These are phyloP conservation scores for Aeminium ludgeri DNA, from an alignment of 495 filamentous ascomycete species.

Conservation along the genomic window DNA sequence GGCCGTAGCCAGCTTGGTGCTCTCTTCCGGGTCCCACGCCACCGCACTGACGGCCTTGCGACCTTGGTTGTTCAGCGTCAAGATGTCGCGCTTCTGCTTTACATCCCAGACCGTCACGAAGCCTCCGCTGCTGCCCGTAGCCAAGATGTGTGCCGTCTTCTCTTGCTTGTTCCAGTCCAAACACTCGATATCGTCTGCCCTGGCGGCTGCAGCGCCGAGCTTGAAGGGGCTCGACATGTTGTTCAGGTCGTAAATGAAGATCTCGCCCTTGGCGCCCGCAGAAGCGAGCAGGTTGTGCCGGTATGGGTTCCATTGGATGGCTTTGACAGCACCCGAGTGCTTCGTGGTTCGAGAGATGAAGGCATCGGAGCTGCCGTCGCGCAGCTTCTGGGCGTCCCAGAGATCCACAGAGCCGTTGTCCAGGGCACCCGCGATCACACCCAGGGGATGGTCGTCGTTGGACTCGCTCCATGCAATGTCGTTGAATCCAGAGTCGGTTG, in stretches of 20 bases:
- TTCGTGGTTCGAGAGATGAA: constrained; percentile 78
- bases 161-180: constrained; percentile 79
- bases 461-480: constrained; percentile 86
- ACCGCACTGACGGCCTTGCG: constrained; percentile 89
- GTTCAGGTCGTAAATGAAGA: constrained; percentile 87
- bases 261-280: constrained; percentile 84
- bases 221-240: constrained; percentile 75
- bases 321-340: constrained; percentile 83
- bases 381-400: constrained; percentile 84
- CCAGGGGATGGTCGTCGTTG: constrained; percentile 54
- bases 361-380: constrained; percentile 44
- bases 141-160: constrained; percentile 89
- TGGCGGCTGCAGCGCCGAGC: constrained; percentile 70
- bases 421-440: constrained; percentile 84
- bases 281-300: constrained; percentile 82
- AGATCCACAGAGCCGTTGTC: constrained; percentile 93
- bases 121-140: constrained; percentile 82
- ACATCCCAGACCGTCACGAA: constrained; percentile 98
- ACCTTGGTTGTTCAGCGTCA: constrained; percentile 84
- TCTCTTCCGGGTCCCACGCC: constrained; percentile 87
- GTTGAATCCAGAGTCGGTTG: constrained; percentile 88
- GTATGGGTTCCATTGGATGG: constrained; percentile 94
- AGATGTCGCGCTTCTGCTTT: constrained; percentile 86
- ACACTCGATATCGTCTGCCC: constrained; percentile 84
- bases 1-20: constrained; percentile 82